Conservation (phyloP, 2,329 filamentous ascomycete genomes). For the Talaromyces sp. region DNA sequence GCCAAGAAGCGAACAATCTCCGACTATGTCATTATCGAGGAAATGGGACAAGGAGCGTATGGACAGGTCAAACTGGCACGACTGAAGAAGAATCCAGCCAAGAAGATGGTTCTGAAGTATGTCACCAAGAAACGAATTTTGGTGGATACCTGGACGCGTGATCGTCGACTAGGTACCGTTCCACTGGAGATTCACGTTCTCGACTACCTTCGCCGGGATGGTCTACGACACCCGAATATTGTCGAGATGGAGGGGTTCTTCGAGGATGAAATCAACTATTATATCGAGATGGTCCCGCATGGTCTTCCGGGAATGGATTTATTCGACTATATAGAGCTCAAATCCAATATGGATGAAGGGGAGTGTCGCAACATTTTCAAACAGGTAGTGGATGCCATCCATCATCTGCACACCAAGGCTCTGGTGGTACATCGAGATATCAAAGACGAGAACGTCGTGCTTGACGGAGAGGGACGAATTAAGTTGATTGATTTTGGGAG, state of each 20-base stretch:
- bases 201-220: constrained; percentile 80
- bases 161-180: constrained; percentile 87
- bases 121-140: constrained; percentile 95
- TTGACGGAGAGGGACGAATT: constrained; percentile 92
- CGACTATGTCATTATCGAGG: constrained; percentile 89
- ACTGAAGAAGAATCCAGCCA: constrained; percentile 70
- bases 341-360: constrained; percentile 91
- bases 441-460: constrained; percentile 96
- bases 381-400: constrained; percentile 84
- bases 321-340: constrained; percentile 97
- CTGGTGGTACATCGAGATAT: constrained; percentile 95
- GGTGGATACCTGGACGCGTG: constrained; percentile 96
- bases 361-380: constrained; percentile 94
- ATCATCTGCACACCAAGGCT: constrained; percentile 87
- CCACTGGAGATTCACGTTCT: constrained; percentile 96
- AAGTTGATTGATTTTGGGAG: constrained; percentile 98
- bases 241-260: constrained; percentile 70
- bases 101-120: constrained; percentile 93
- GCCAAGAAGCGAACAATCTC: constrained; percentile 76
- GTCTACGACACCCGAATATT: constrained; percentile 63
- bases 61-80: constrained; percentile 94
- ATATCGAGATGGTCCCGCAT: constrained; percentile 95
- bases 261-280: constrained; percentile 74
- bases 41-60: constrained; percentile 98
- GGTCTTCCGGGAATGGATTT: constrained; percentile 96